Evolutionary conservation across 1,139 yeast genomes (phyloP).

Genomic region (Magnusiomyces paraingens): DNA sequence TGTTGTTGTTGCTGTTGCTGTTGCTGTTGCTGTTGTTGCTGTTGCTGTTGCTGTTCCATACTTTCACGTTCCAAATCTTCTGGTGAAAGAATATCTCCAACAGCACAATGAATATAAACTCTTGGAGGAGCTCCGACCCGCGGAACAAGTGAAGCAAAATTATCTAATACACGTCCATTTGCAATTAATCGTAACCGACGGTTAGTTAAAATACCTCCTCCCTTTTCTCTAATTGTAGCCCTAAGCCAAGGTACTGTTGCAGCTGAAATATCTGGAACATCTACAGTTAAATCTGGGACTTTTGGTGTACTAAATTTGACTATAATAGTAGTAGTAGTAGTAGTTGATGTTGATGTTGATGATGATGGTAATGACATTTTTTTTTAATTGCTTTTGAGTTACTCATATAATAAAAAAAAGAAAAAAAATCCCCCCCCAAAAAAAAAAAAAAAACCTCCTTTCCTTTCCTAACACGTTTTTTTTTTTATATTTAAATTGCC

Average conservation of each 20-base stretch:
- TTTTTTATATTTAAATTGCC: too few species aligned
- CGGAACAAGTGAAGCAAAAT: constrained; percentile 47
- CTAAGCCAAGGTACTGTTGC: constrained; percentile 42
- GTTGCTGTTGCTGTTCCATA: constrained; percentile 47
- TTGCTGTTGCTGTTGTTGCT: constrained; percentile 49
- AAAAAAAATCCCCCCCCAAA: too few species aligned
- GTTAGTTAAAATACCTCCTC: constrained; percentile 33
- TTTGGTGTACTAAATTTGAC: constrained; percentile 47
- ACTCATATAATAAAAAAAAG: too few species aligned
- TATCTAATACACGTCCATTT: constrained; percentile 63
- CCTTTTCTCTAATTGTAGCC: constrained; percentile 34
- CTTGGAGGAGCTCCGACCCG: constrained; percentile 23
- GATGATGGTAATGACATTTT: too few species aligned
- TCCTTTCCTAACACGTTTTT: too few species aligned
- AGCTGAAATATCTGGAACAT: constrained; percentile 35
- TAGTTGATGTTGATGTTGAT: too few species aligned
- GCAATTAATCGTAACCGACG: constrained; percentile 64
- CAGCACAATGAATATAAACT: constrained; percentile 69
- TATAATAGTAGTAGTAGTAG: constrained; percentile 33
- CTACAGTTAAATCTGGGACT: constrained; percentile 41
- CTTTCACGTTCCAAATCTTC: constrained; percentile 62
- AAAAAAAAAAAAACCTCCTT: too few species aligned
- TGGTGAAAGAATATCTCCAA: constrained; percentile 60
- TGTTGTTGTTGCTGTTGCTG: too few species aligned
- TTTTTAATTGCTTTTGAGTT: too few species aligned